Evolutionary conservation across 75 land plant species (phyloP), one percentile per base, ranked within the genome.

Genomic region (Picea glauca): DNA sequence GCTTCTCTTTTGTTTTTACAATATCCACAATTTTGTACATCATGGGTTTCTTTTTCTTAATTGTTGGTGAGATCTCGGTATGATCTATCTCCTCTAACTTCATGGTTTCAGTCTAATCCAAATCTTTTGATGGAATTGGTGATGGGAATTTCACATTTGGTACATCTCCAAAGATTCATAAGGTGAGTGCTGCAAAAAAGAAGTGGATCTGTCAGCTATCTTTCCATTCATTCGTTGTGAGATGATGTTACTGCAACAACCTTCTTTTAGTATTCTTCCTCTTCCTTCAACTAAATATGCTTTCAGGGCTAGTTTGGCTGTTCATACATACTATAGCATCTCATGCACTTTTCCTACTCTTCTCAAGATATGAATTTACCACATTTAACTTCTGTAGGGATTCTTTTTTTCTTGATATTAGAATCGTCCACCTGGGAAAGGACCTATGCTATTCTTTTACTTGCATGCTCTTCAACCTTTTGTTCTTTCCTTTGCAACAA

Each of bases 11-110:
- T 5, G n/a, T 26, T 26, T 83, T 88, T 50, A 90, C 70, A 9
- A 90, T 75, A 70, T 80, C 79, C 58, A 88, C 91, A 68, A 90
- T 87, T 77, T 87, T 90, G 15, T 63, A 62, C 9, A 86, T 74
- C 72, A 87, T 79, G 8, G 89, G 81, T 73, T 82, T 74, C 35
- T 82, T 81, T 40, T 88, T 91, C 88, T 88, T 86, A 57, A 80
- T 83, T 13, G 81, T 31, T 67, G 86, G 82, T 13, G 86, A 76
- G 70, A 5, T 82, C 58, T 63, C 76, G 5, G 83, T 75, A 61
- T 83, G 78, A 15, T 87, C 79, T 9, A 66, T 33, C 62, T 54
- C 84, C 43, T 84, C 86, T 54, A 56, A 38, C 35, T 76, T 74
- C 43, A 58, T 17, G 17, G 86, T 84, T 58, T 88, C 82, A 4